Conservation (phyloP, 169 alveolate genomes). For the Cryptosporidium ubiquitum region DNA sequence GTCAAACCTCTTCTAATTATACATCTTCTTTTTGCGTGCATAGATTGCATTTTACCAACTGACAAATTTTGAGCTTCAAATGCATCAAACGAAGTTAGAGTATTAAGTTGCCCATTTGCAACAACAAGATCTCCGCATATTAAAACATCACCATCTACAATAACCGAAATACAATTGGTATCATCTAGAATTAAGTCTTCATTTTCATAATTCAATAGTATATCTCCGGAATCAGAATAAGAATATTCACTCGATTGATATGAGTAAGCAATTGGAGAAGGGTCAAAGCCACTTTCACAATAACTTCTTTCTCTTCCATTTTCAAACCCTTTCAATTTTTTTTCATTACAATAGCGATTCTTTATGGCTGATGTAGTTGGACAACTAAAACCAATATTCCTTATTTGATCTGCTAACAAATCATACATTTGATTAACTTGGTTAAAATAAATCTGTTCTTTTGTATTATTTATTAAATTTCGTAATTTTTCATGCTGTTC, state of each 20-base stretch:
- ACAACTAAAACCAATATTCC: conserved; percentile 36
- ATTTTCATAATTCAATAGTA: conserved; percentile 30
- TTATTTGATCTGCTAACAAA: conserved; percentile 25
- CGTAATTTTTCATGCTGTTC: not conserved
- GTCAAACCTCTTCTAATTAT: conserved; percentile 62
- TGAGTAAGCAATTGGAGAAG: conserved; percentile 33
- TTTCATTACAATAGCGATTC: conserved; percentile 13
- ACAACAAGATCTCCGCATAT: conserved; percentile 51
- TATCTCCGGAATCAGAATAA: conserved; percentile 54
- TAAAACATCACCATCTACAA: conserved; percentile 59
- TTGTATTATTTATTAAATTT: not conserved
- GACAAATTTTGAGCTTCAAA: conserved; percentile 16
- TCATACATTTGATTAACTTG: conserved; percentile 25
- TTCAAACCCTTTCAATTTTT: not conserved
- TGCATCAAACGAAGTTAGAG: conserved; percentile 66
- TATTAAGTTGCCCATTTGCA: conserved; percentile 65
- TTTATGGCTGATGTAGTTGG: conserved; percentile 26
- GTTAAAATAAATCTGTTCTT: not conserved
- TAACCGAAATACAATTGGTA: conserved; percentile 42
- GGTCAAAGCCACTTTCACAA: conserved; percentile 10
- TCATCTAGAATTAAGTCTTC: conserved; percentile 64
- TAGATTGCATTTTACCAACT: conserved; percentile 11
- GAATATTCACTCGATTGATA: conserved; percentile 21
- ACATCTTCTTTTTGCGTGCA: conserved; percentile 40
- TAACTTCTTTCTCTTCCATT: conserved; percentile 10